Base-by-base conservation (phyloP, 805 yeast species). In the Wickerhamiella azymoides region DNA sequence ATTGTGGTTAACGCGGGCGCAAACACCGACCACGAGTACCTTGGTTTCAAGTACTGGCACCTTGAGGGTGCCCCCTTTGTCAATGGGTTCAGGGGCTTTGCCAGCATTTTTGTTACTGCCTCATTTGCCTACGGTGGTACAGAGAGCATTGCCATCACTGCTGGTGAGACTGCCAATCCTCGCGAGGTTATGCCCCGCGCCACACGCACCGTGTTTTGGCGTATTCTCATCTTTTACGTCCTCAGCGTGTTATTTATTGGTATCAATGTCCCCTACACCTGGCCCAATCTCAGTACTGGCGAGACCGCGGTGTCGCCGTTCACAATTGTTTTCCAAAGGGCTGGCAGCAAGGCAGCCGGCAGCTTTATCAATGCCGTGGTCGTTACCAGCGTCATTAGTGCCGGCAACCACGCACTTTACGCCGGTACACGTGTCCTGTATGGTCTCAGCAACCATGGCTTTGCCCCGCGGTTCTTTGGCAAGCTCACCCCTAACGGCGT, bases 341-440 rank as follows among this genome's bases (percentile, higher is more conserved):
- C 71, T 0, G 73, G 74, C 1, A 66, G 71, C 60, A 58, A 60
- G 43, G 63, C 57, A n/a, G 63, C 67, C 2, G 66, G 73, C 4
- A 74, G 77, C 49, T 68, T 76, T 53, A 66, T 75, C 51, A 75
- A 75, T 49, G 74, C 83, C 0, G 71, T 80, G 50, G 70, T 79
- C 46, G 65, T 77, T 51, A 59, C 79, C 6, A 76, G 80, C 0
- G 76, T 81, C 50, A 61, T 80, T 24, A 73, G 80, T 13, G 80
- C 85, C 2, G 76, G 79, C 50, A 79, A 79, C 61, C 72, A 78
- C 39, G 76, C 81, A 10, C 72, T 78, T 36, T 79, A 73, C 59
- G 73, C 79, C 52, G 82, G 80, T 2, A 72, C 81, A 5, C 67
- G 85, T 57, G 68, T 81, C 2, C 62, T 79, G 24, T 77, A 77